Percentiles rank a stretch among this genome's conserved stretches.
Conservation (phyloP, 352 stramenopile genomes). For the Phytopythium boreale region DNA sequence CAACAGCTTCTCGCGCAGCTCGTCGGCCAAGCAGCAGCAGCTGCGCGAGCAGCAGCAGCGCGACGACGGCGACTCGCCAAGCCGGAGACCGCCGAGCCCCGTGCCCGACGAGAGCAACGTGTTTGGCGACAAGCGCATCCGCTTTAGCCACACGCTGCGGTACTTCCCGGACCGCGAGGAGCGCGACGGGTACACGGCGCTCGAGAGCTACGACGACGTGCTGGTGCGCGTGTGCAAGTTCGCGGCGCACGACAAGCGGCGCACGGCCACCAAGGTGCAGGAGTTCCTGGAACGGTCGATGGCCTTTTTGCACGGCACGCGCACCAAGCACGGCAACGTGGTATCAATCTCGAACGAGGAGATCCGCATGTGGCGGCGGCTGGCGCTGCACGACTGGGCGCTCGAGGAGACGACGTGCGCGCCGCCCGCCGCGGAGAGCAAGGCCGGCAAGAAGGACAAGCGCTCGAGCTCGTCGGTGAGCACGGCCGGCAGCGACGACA, state of each 20-base stretch:
- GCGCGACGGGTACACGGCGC: too few relatives aligned
- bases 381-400: slow-evolving; percentile 64
- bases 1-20: slow-evolving; percentile 59
- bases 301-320: slow-evolving; percentile 61
- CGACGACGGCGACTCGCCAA: slow-evolving; percentile 25
- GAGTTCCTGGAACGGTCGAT: slow-evolving; percentile 79
- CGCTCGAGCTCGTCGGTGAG: slow-evolving; percentile 44
- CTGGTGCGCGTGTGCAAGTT: slow-evolving; percentile 71
- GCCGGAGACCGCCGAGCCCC: slow-evolving; percentile 24
- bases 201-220: slow-evolving; percentile 81
- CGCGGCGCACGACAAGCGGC: slow-evolving; percentile 59
- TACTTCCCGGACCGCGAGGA: too few relatives aligned
- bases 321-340: slow-evolving; percentile 62
- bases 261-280: slow-evolving; percentile 65
- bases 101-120: slow-evolving; percentile 41
- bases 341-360: slow-evolving; percentile 79
- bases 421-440: slow-evolving; percentile 14
- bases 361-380: slow-evolving; percentile 75
- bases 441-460: slow-evolving; percentile 44
- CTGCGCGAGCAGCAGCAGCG: slow-evolving; percentile 19
- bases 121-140: slow-evolving; percentile 45
- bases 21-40: slow-evolving; percentile 41
- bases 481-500: slow-evolving; percentile 55
- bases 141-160: slow-evolving; percentile 32
- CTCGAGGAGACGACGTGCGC: slow-evolving; percentile 54